A percentile compares a stretch with the other conserved stretches of the same genome.
Conservation (phyloP, 2,329 filamentous ascomycete genomes). For the Chalaropsis thielavioides region DNA sequence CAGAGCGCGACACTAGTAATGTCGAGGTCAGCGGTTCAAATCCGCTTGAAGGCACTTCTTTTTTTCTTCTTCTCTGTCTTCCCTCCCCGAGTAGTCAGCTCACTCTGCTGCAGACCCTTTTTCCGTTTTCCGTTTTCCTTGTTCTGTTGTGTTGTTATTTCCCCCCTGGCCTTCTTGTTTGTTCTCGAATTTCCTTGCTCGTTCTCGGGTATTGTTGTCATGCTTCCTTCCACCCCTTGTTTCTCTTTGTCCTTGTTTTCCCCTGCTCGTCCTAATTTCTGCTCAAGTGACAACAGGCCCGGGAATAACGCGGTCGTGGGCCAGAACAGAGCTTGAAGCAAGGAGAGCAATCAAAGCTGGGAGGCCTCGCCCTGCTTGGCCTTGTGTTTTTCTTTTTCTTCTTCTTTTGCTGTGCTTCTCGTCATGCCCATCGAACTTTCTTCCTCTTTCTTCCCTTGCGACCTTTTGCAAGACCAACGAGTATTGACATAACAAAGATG, state of each 20-base stretch:
- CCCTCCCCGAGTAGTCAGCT: neutral
- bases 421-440: no score
- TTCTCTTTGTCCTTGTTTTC: neutral
- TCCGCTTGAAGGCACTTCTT: constrained; percentile 16
- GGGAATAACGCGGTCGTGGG: neutral
- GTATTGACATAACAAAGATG: neutral
- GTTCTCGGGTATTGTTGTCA: neutral
- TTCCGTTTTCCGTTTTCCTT: no score
- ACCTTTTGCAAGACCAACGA: neutral
- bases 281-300: neutral
- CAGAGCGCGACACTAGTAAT: constrained; percentile 18
- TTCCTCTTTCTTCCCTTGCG: neutral
- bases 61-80: neutral
- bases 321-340: neutral
- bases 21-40: constrained; percentile 17
- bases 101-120: no score
- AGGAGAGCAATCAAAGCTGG: neutral
- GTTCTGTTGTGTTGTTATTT: no score
- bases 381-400: neutral
- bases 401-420: no score
- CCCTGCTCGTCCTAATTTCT: neutral
- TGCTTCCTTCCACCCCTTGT: neutral
- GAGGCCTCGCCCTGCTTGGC: neutral
- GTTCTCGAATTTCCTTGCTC: no score
- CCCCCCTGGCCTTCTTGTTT: neutral